These are phyloP conservation scores for Aphanomyces euteiches DNA, from an alignment of 352 stramenopile genomes.

Conservation along the genomic window DNA sequence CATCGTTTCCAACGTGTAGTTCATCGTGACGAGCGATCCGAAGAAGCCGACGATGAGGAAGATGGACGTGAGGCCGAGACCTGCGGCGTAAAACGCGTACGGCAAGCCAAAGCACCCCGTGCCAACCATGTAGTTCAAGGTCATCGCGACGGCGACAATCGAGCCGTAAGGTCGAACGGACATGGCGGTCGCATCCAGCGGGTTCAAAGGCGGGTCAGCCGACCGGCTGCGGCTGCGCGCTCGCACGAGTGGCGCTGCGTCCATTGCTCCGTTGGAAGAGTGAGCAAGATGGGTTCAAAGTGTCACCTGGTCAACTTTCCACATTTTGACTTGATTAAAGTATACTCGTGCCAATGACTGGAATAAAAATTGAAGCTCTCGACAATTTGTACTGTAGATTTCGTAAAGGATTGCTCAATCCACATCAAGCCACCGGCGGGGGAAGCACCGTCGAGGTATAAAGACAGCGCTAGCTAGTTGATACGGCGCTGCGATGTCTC, in stretches of 20 bases:
- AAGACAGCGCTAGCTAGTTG: no score
- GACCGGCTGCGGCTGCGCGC: background rate
- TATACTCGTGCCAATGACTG: no score
- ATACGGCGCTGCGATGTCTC: no score
- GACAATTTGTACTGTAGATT: no score
- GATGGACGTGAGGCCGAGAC: constrained; percentile 53
- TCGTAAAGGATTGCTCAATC: no score
- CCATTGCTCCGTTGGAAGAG: background rate
- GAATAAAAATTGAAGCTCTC: no score
- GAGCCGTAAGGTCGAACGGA: constrained; percentile 66
- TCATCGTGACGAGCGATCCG: constrained; percentile 75
- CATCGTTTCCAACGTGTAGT: constrained; percentile 83
- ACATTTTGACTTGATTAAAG: no score
- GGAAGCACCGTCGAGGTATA: no score
- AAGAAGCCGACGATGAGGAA: constrained; percentile 63
- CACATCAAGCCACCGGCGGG: no score
- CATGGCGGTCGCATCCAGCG: constrained; percentile 21
- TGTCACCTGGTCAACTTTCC: no score
- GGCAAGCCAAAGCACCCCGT: constrained; percentile 82
- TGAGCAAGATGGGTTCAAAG: no score
- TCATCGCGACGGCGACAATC: constrained; percentile 69
- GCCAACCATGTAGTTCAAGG: constrained; percentile 84
- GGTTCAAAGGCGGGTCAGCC: constrained; percentile 7
- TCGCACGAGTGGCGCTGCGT: background rate
- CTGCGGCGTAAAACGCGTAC: constrained; percentile 69